Base-by-base conservation (phyloP, 2,329 filamentous ascomycete genomes). In the Zalaria sp. region DNA sequence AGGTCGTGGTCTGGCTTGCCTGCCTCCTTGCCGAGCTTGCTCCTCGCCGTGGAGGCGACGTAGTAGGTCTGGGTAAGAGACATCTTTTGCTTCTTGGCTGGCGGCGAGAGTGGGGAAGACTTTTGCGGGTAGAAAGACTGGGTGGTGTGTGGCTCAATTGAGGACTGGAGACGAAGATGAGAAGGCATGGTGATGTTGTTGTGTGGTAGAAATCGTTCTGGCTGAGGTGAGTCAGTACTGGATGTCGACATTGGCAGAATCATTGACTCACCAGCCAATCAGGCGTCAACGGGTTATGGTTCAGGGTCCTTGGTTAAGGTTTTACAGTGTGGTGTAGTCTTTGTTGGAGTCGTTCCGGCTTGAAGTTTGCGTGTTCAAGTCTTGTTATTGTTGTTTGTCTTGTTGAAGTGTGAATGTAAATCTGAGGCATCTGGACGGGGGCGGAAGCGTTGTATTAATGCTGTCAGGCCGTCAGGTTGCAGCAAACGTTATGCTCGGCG, bases 61-160 rank as follows among this genome's bases (percentile, higher is more conserved):
- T 86, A 94, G 81, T 96, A 98, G 47, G 89, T 96, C 68, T 95
- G 87, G 27, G 89, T 93, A 69, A 96, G 82, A 62, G 83, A 93
- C 91, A 96, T 96, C 68, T 82, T 88, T 66, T 87, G 83, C 69
- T 82, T 68, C 62, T 68, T 68, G 48, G 63, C 59, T 43, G 66
- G 61, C 53, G 56, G 63, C 47, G 53, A 62, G 59, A 60, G 60
- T 51, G 40, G 29, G 2, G 29, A 32, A n/a, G 29, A 7, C 29
- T 32, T 32, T 18, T 18, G 18, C n/a, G 29, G 29, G 29, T 32
- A 32, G 29, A 32, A 32, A n/a, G 29, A 32, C 29, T 32, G 29
- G 7, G 29, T 32, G 29, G 29, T 7, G 7, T 32, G 29, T 7
- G 29, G 29, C 7, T 32, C 29, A 3, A 32, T 32, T 7, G 29